Evolutionary conservation across 768 basidiomycete species (phyloP), one percentile per base, ranked within the genome.

Genomic region (Auricularia cornea): DNA sequence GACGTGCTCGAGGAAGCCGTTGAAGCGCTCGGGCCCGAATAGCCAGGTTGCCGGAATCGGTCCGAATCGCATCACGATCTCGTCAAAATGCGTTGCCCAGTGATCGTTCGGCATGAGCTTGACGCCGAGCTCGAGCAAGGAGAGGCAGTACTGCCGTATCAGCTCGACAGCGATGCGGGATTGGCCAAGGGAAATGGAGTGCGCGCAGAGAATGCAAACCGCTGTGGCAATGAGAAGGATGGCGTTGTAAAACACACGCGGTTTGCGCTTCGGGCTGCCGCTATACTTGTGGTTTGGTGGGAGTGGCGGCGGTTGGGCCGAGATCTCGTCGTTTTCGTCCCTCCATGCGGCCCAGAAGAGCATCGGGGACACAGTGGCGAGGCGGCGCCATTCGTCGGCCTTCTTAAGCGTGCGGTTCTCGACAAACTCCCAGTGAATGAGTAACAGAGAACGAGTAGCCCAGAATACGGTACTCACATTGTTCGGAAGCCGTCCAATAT

Each of bases 1-100:
- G 20, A 75, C 70, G 12, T 69, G 68, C 52, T 76, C 70, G 16
- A 76, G 63, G 65, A 74, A 69, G 1, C 74, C 72, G 64, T 77
- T 77, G 64, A 75, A 75, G 4, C 69, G 63, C 60, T 77, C 74
- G 61, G 75, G 76, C 1, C 69, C 71, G 60, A 77, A 77, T 0
- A 75, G 64, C 74, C 76, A 77, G 5, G 44, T 48, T 4, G 6
- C 5, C 4, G 44, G 44, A 18, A 48, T 48, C 3, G 44, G 44
- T 18, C 18, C 44, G 18, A 48, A 48, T 4, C 44, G 44, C 18
- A 8, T 20, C 5, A 48, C 44, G 4, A 18, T 23, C 44, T 48
- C 44, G 14, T 16, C 18, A 16, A 48, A 4, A 48, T 48, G 44
- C 5, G 44, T 48, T 4, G 44, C 3, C 44, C 44, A 48, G 44